These are phyloP conservation scores for Aegilops longissima DNA, from an alignment of 176 grass and related monocot species.

Conservation along the genomic window DNA sequence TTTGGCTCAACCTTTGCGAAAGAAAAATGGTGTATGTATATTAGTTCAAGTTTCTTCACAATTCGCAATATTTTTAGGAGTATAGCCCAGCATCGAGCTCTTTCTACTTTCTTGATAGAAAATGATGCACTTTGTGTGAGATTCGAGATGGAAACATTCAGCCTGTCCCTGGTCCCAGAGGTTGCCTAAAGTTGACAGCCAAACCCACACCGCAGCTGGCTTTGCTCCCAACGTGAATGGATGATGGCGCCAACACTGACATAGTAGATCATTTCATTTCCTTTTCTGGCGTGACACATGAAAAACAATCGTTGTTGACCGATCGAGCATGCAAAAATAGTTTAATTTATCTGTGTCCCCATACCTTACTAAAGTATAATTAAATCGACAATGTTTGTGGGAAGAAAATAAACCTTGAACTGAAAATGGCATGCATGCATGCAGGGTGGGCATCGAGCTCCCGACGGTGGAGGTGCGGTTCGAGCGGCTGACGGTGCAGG, in stretches of 20 bases:
- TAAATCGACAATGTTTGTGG: too few species aligned
- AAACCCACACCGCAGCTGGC: not conserved
- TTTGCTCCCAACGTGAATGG: not conserved
- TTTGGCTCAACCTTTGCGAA: not conserved
- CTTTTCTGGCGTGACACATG: not conserved
- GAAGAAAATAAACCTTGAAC: not conserved
- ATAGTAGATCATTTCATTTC: not conserved
- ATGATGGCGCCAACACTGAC: not conserved
- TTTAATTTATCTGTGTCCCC: not conserved
- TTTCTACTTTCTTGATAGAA: not conserved
- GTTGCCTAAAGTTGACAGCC: constrained; percentile 8
- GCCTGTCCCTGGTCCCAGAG: not conserved
- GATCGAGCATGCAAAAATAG: not conserved
- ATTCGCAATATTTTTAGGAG: not conserved
- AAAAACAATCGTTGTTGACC: not conserved
- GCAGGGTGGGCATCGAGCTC: constrained; percentile 90
- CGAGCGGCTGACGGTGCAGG: constrained; percentile 67
- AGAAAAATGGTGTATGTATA: not conserved
- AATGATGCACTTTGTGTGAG: constrained; percentile 7
- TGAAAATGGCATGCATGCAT: not conserved
- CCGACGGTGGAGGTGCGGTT: constrained; percentile 96
- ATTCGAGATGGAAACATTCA: constrained; percentile 12
- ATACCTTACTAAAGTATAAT: not conserved
- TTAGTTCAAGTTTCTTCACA: not conserved
- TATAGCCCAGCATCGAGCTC: not conserved